Percentiles rank a stretch among this genome's conserved stretches.
phyloP scores from a whole-genome alignment of 331 rosid genomes.

The Saraca asoca region DNA sequence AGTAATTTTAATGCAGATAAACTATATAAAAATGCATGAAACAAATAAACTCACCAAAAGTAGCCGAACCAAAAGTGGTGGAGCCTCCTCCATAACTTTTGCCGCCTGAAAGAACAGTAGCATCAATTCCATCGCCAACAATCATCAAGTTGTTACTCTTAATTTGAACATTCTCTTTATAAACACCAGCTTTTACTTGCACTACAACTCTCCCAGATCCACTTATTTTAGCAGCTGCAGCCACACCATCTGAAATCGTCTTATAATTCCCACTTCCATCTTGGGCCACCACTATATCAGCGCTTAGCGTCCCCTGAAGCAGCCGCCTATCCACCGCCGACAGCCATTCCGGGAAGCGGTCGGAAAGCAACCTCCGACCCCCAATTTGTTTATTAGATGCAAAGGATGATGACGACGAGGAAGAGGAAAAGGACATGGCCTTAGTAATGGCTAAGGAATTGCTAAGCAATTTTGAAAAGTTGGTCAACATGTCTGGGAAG shows the following conservation, averaged over 20 bases:
- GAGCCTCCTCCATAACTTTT: conserved; percentile 40
- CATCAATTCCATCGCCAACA: conserved; percentile 76
- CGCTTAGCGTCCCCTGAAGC: conserved; percentile 38
- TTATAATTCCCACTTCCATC: conserved; percentile 65
- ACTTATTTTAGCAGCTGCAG: conserved; percentile 35
- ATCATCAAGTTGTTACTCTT: conserved; percentile 57
- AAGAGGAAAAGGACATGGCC: conserved; percentile 18
- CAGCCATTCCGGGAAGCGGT: conserved; percentile 54
- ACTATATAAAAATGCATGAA: no score
- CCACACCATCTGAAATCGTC: conserved; percentile 61
- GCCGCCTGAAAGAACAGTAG: conserved; percentile 52
- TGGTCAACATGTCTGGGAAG: conserved; percentile 46
- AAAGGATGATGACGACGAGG: no score
- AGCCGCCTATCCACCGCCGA: conserved; percentile 54
- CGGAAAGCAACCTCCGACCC: conserved; percentile 44
- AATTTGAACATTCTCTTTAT: conserved; percentile 55
- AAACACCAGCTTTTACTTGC: conserved; percentile 69
- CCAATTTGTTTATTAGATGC: conserved; percentile 26
- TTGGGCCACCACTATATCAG: conserved; percentile 64
- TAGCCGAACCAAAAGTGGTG: conserved; percentile 74
- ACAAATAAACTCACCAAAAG: conserved; percentile 57
- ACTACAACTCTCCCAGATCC: conserved; percentile 53
- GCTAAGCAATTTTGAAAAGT: conserved; percentile 70
- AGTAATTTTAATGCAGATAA: no score
- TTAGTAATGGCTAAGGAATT: conserved; percentile 58